Evolutionary conservation across 352 stramenopile genomes (phyloP), one percentile per base, ranked within the genome.

Genomic region (Peronospora destructor): DNA sequence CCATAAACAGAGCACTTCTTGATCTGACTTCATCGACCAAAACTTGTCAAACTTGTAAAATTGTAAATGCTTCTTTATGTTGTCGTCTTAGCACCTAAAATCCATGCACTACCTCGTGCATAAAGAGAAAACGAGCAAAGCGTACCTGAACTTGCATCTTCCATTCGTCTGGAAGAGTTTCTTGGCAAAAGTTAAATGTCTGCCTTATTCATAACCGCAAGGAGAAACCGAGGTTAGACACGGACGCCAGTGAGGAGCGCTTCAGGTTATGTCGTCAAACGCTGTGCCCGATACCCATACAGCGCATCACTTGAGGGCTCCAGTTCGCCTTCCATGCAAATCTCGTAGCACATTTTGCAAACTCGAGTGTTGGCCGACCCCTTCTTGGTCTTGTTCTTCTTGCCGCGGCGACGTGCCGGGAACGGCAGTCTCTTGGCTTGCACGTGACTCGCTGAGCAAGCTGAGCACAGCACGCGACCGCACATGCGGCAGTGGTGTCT

Each of bases 261-360:
- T 8, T 28, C 47, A 53, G 53, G 45, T 59, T 68, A 66, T 59
- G 42, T 47, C 30, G 58, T 62, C 35, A 53, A 44, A 21, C 54
- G 59, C 32, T 65, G 46, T 35, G 48, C 42, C 26, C 52, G 47
- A 6, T 32, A 17, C n/a, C 37, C 36, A 17, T 51, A 36, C 36
- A 50, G 42, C 16, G 28, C 37, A 34, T 47, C 51, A 28, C 61
- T 41, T 19, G 33, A 49, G n/a, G 34, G 29, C 38, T 52, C 33
- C 32, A 53, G 23, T 11, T 51, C 56, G 36, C 50, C 54, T 16
- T 80, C 67, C 35, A 29, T 49, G 53, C 59, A 73, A 45, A 79
- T 70, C 29, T 84, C 73, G 48, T 79, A 77, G 60, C 80, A 91
- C 63, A 76, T 79, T 30, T 73, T 82, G 56, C 80, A 91, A 41